phyloP scores from a whole-genome alignment of 129 eudicot species.

The Flaveria sonorensis region DNA sequence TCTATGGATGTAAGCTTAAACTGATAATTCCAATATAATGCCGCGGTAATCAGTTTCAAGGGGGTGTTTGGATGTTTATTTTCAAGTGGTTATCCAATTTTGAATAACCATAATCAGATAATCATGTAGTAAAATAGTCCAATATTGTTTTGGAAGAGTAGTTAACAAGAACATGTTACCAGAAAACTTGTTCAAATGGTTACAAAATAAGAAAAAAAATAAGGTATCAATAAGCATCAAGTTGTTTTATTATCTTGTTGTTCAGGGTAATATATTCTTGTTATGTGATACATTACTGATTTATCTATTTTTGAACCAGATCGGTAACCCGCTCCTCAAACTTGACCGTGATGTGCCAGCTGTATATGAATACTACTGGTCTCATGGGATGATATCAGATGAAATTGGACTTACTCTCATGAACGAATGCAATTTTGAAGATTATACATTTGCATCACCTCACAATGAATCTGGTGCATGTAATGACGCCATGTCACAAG shows the following conservation, averaged over 20 bases:
- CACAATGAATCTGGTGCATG: constrained; percentile 72
- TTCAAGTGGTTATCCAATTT: background rate
- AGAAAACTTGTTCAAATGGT: too few species aligned
- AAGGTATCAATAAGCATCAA: background rate
- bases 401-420: constrained; percentile 78
- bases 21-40: background rate
- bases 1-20: background rate
- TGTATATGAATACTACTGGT: constrained; percentile 87
- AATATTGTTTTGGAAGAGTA: too few species aligned
- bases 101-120: background rate
- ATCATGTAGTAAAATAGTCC: background rate
- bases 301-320: constrained; percentile 37
- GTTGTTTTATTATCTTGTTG: background rate
- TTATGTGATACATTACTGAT: background rate
- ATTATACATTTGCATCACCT: constrained; percentile 72
- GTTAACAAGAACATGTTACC: too few species aligned
- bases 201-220: too few species aligned
- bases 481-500: constrained; percentile 56
- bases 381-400: constrained; percentile 99
- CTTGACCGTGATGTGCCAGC: constrained; percentile 85
- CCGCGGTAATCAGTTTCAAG: background rate
- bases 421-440: constrained; percentile 82
- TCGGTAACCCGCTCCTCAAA: constrained; percentile 91
- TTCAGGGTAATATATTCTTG: background rate
- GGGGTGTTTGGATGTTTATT: background rate